phyloP scores from a whole-genome alignment of 768 basidiomycete genomes.

The Psilocybe cyanescens region DNA sequence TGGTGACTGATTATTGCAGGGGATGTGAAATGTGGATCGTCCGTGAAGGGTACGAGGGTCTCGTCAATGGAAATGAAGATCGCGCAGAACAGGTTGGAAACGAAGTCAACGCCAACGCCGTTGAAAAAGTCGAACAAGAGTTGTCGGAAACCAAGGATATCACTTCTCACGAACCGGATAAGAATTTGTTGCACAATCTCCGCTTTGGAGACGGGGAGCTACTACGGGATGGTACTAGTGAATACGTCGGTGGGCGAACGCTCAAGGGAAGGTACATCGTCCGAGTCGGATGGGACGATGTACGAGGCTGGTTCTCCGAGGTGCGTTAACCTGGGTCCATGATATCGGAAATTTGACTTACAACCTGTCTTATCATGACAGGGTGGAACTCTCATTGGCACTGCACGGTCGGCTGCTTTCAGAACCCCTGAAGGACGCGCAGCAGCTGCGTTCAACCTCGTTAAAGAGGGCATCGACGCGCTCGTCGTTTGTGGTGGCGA shows the following conservation, averaged over 20 bases:
- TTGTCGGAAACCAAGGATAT: slow-evolving; percentile 13
- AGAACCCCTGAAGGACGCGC: slow-evolving; percentile 87
- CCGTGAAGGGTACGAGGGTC: slow-evolving; percentile 97
- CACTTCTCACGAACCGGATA: slow-evolving; percentile 30
- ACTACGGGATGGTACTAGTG: slow-evolving; percentile 81
- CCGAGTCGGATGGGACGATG: slow-evolving; percentile 97
- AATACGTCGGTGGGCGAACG: slow-evolving; percentile 66
- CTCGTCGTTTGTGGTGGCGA: slow-evolving; percentile 98
- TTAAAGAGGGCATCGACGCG: slow-evolving; percentile 97
- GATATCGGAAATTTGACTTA: neutral
- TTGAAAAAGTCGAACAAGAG: slow-evolving; percentile 25
- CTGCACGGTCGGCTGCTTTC: slow-evolving; percentile 84
- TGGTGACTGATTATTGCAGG: slow-evolving; percentile 42
- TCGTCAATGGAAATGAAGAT: slow-evolving; percentile 87
- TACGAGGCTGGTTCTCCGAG: slow-evolving; percentile 92
- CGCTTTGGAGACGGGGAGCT: slow-evolving; percentile 83
- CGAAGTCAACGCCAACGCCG: slow-evolving; percentile 24
- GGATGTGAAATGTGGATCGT: slow-evolving; percentile 97
- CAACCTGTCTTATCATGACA: slow-evolving; percentile 29
- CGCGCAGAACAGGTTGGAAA: slow-evolving; percentile 22
- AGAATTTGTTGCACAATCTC: slow-evolving; percentile 65
- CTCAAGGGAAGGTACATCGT: slow-evolving; percentile 94
- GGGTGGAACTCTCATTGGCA: slow-evolving; percentile 97
- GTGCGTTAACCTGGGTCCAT: slow-evolving; percentile 40
- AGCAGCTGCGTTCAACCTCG: slow-evolving; percentile 87